Evolutionary conservation across 2,329 filamentous ascomycete genomes (phyloP), one percentile per base, ranked within the genome.

Genomic region (Neurospora sp.): DNA sequence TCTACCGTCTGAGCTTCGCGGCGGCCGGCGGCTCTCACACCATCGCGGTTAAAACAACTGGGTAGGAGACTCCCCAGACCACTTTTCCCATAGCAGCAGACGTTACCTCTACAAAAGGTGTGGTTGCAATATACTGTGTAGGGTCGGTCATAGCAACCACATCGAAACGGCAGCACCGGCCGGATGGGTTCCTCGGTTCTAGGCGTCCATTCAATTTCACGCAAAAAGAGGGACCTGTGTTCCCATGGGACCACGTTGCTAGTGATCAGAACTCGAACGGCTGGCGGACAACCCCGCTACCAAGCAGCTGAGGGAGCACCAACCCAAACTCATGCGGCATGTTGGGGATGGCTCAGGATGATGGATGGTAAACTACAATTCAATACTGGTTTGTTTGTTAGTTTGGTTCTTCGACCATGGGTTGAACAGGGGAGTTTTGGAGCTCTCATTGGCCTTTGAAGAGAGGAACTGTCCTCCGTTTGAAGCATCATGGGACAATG

Each of bases 61-160:
- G 28, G 6, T n/a, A n/a, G 23, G 28, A 62, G 28, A 62, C 52
- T 36, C 6, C 23, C 23, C 52, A 62, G 52, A 28, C 23, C 12
- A 62, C 15, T 62, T 62, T 36, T 36, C 12, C 52, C 28, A 36
- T 62, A 62, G 46, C 52, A 62, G 23, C 52, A 62, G 52, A 62
- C 28, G 28, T 62, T 36, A 62, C 52, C 52, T 62, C 15, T 36
- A 17, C 23, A 62, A 17, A 70, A 39, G 66, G 69, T 72, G 70
- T 72, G 74, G 74, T 75, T 75, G 70, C 74, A 75, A 72, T 75
- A 73, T 74, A 68, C 71, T 28, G 28, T 28, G 28, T 28, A 28
- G 28, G 67, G 67, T 70, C 68, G 57, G 67, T 68, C 62, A 66
- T 70, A 70, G 67, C 41, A 52, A 43, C 41, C 65, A 52, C 41